Evolutionary conservation across 2,329 filamentous ascomycete species (phyloP), one percentile per base, ranked within the genome.

Genomic region (Endocalyx cinctus): DNA sequence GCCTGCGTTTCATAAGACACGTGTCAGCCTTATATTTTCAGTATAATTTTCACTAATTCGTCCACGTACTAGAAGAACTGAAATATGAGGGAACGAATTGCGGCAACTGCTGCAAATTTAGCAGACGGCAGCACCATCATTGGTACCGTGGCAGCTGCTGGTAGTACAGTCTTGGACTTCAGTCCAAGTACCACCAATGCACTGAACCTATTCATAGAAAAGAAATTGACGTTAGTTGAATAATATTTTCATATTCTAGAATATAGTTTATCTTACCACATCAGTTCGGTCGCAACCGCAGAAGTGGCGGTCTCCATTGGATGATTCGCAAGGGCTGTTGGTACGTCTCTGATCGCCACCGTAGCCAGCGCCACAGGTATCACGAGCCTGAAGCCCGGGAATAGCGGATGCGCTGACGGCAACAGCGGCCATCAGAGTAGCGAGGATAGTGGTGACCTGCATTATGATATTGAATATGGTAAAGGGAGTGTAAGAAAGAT

Each of bases 281-380:
- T 22, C 42, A 6, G 42, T 42, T 12, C 42, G 25, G 25, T 45
- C 42, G 18, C 42, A 42, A 5, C 42, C 42, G 37, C 42, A 45
- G 34, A 45, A 45, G 10, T 35, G 23, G 7, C 39, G 29, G 30
- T 42, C 42, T 3, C 42, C 42, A 23, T 45, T 45, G 18, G 34
- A 38, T 15, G 42, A 10, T n/a, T 35, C 5, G 28, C 39, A 42
- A 17, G 37, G 34, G 19, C 42, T 45, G 37, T 42, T 42, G 11
- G 42, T 45, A 23, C 42, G 42, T 20, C 42, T 29, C 29, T 45
- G 42, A 35, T 42, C 39, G 17, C 31, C 37, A 14, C 37, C 36
- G 19, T 38, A 45, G 22, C 42, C 42, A 31, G 39, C 31, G 12
- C 42, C 42, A 28, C 42, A 45, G 34, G 25, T 31, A 33, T 45